phyloP scores from a whole-genome alignment of 805 yeast species.

The Metschnikowia baotianmanensis region DNA sequence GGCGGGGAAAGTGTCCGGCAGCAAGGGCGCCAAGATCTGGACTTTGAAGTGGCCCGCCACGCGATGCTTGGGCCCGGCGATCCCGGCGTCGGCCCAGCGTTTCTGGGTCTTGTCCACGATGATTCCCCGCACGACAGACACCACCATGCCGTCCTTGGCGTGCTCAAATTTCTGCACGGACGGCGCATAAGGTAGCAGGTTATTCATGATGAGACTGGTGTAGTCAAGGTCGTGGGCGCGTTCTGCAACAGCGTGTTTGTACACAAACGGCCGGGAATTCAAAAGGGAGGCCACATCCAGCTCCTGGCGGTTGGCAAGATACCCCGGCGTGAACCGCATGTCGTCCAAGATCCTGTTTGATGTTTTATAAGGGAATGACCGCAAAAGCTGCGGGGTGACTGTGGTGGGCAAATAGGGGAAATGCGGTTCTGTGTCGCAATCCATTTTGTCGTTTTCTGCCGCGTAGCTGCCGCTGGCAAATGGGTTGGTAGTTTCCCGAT shows the following conservation, averaged over 20 bases:
- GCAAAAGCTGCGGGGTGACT: conserved; percentile 14
- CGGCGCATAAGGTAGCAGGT: conserved; percentile 33
- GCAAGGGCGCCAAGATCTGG: conserved; percentile 23
- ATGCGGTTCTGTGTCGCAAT: conserved; percentile 2
- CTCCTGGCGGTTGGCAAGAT: conserved; percentile 2
- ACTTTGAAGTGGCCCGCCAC: conserved; percentile 30
- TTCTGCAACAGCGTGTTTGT: conserved; percentile 25
- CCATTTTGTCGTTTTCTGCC: not conserved
- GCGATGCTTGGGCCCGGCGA: not conserved
- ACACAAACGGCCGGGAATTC: conserved; percentile 34
- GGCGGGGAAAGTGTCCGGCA: not conserved
- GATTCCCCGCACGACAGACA: conserved; percentile 32
- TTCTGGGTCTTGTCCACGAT: conserved; percentile 17
- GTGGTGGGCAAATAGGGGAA: conserved; percentile 17
- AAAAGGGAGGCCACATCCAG: conserved; percentile 21
- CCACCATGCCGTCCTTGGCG: conserved; percentile 20
- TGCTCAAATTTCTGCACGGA: conserved; percentile 23
- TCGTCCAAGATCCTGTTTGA: conserved; percentile 68
- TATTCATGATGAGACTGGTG: conserved; percentile 34
- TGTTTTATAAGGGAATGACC: conserved; percentile 50
- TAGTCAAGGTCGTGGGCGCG: conserved; percentile 10
- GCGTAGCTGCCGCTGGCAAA: conserved; percentile 10
- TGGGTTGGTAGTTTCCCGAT: conserved; percentile 9
- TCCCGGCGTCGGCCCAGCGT: not conserved
- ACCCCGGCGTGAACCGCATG: conserved; percentile 30